phyloP scores from a whole-genome alignment of 1,284 basidiomycete species.

The Phellinidium pouzarii region DNA sequence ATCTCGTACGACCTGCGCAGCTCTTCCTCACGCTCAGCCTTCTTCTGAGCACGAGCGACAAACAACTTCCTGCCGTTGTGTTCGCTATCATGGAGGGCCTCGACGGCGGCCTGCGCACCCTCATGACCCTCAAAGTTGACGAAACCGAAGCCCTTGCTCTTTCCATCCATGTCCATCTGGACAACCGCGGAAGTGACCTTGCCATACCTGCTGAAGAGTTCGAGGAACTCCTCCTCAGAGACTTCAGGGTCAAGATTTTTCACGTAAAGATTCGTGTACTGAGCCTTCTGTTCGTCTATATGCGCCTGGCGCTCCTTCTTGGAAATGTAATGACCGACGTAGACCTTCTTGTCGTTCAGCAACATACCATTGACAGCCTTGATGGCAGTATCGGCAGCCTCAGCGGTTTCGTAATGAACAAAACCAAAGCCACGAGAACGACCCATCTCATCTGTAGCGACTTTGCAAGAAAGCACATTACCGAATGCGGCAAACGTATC shows the following conservation, averaged over 20 bases:
- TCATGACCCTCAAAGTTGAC: conserved; percentile 96
- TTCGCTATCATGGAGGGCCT: conserved; percentile 86
- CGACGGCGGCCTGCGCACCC: conserved; percentile 86
- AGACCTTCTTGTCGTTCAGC: conserved; percentile 99
- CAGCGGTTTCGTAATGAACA: conserved; percentile 98
- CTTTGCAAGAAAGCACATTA: conserved; percentile 99
- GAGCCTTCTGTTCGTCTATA: conserved; percentile 93
- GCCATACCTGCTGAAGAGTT: conserved; percentile 79
- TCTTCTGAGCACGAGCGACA: conserved; percentile 97
- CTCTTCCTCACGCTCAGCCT: conserved; percentile 97
- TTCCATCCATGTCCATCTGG: conserved; percentile 80
- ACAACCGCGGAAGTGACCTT: conserved; percentile 86
- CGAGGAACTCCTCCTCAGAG: conserved; percentile 82
- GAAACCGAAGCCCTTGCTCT: conserved; percentile 96
- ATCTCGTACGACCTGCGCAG: conserved; percentile 91
- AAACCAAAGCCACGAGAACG: conserved; percentile 96
- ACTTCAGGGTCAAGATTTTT: conserved; percentile 93
- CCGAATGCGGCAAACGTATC: conserved; percentile 99
- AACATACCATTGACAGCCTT: conserved; percentile 99
- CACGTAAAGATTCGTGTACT: conserved; percentile 98
- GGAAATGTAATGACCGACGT: conserved; percentile 95
- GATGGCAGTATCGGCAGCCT: conserved; percentile 95
- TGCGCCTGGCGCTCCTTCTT: conserved; percentile 98
- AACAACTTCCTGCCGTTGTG: conserved; percentile 88
- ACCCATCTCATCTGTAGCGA: conserved; percentile 90